These are phyloP conservation scores for Elsinoe necatrix DNA, from an alignment of 2,329 filamentous ascomycete genomes.

Conservation along the genomic window DNA sequence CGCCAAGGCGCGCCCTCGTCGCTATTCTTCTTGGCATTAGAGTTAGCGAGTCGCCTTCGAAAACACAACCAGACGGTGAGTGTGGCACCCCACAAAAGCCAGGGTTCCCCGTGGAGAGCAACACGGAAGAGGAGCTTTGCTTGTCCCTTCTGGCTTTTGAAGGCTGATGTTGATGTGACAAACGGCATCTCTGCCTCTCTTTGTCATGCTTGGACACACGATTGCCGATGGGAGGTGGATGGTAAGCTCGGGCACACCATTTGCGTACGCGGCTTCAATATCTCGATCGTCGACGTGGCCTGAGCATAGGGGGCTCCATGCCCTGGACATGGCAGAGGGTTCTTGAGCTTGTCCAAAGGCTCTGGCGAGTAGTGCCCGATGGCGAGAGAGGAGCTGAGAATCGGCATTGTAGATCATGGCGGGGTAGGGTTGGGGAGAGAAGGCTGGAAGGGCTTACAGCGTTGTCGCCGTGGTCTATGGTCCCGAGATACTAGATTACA, in stretches of 20 bases:
- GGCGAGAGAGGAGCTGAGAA: neutral
- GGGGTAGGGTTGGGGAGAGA: neutral
- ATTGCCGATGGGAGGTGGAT: neutral
- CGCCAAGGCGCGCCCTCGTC: neutral
- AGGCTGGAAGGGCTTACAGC: neutral
- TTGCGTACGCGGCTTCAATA: neutral
- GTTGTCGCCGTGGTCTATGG: too few relatives aligned
- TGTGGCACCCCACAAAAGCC: conserved; percentile 3
- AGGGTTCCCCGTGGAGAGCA: conserved; percentile 5
- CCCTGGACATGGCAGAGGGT: neutral
- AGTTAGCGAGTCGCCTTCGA: conserved; percentile 1
- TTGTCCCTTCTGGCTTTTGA: neutral
- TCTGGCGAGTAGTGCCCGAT: neutral
- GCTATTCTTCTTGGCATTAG: neutral
- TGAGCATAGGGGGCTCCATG: neutral
- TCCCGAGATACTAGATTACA: too few relatives aligned
- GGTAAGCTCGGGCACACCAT: neutral
- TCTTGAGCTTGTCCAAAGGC: neutral
- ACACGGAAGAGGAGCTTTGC: neutral
- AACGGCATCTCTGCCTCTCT: neutral
- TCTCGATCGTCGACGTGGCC: neutral
- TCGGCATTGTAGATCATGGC: neutral
- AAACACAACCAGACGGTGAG: neutral
- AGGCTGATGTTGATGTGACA: neutral
- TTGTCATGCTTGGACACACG: neutral